Evolutionary conservation across 108 stramenopile species (phyloP), one percentile per base, ranked within the genome.

Genomic region (Fistulifera solaris): DNA sequence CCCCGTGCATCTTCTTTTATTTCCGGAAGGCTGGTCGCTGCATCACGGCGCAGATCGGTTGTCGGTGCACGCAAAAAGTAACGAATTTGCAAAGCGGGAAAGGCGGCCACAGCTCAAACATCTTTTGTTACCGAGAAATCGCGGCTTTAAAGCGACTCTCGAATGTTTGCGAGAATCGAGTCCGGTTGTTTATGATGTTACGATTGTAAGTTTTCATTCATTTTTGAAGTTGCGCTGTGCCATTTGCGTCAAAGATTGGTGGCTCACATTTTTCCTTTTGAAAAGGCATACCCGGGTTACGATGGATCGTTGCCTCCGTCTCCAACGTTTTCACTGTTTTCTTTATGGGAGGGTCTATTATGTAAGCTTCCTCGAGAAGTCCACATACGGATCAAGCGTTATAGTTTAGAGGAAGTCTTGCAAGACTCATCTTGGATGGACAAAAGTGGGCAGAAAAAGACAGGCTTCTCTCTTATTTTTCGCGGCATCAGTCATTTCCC

Each of bases 391-490:
- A 76, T 83, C 50, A 83, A 83, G 39, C 68, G 82, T 11, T 78
- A 71, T 38, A 70, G 65, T 61, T 60, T 87, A 64, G 86, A 80
- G 52, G 86, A 87, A 72, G 86, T 83, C 7, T 45, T 83, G 0
- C 62, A 67, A 48, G 80, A 87, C 62, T 31, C 80, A 16, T 54
- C 68, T 14, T 87, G 86, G 86, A 53, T 87, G 48, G 86, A 87
- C 49, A 80, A 87, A 78, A 80, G 52, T 87, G 86, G 86, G 67
- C 70, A 13, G 80, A 81, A 46, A 87, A 87, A 39, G 86, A 87
- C 35, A 68, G 82, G 10, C 62, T 83, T 21, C 63, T 87, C 15
- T 41, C 56, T 18, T 68, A 83, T 47, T 87, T 83, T 70, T 52
- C 74, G 8, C 38, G 69, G 22, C 73, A 78, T 47, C 40, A 63